phyloP scores from a whole-genome alignment of 768 basidiomycete species.

The Pulveroboletus sp. region DNA sequence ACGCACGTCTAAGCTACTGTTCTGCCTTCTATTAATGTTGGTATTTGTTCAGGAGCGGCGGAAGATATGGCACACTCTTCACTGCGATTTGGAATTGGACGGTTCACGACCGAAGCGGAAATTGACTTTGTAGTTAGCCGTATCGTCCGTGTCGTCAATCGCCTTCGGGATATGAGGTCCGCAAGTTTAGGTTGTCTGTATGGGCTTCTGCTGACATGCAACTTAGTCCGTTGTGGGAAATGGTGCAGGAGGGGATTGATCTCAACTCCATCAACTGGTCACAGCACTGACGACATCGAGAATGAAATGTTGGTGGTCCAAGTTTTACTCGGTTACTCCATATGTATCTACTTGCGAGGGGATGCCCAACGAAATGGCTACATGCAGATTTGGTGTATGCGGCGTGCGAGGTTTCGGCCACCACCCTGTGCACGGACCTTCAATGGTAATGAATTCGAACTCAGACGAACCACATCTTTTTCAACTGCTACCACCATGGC shows the following conservation, averaged over 20 bases:
- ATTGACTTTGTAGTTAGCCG: constrained; percentile 90
- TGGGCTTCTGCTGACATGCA: constrained; percentile 8
- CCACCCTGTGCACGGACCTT: constrained; percentile 26
- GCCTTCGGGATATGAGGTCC: constrained; percentile 90
- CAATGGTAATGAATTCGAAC: constrained; percentile 29
- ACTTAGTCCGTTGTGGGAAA: constrained; percentile 91
- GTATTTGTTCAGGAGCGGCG: constrained; percentile 60
- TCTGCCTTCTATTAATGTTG: neutral
- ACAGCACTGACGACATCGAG: constrained; percentile 39
- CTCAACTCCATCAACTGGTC: constrained; percentile 94
- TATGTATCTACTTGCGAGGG: constrained; percentile 4
- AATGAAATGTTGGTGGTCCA: neutral
- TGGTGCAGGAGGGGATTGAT: constrained; percentile 99
- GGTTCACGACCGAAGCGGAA: constrained; percentile 97
- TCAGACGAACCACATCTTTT: constrained; percentile 27
- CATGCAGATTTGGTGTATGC: neutral
- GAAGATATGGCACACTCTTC: constrained; percentile 99
- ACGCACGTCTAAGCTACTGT: constrained; percentile 13
- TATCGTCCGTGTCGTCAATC: constrained; percentile 81
- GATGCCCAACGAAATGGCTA: neutral
- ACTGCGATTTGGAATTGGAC: constrained; percentile 93
- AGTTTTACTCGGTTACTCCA: constrained; percentile 1
- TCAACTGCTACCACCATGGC: constrained; percentile 53
- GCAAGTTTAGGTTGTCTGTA: constrained; percentile 15
- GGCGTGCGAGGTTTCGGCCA: constrained; percentile 15